Evolutionary conservation across 108 stramenopile species (phyloP), one percentile per base, ranked within the genome.

Genomic region (Thalassiosira profunda): DNA sequence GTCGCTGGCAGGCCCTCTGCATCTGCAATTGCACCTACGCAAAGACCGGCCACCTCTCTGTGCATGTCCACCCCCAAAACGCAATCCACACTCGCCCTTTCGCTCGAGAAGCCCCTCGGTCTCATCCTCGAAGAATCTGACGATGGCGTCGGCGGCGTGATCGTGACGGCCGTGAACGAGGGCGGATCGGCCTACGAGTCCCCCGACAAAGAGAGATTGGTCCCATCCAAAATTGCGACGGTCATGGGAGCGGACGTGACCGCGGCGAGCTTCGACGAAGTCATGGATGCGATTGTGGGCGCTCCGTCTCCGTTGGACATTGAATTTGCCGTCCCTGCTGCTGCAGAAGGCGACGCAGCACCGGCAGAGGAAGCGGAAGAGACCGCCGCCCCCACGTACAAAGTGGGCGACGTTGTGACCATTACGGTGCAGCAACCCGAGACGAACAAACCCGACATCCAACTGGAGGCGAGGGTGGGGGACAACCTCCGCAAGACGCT

Each of bases 91-190:
- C 70, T 82, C 5, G 51, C 80, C 0, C 45, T 84, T 31, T 44
- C 70, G 21, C 69, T 87, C 10, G 63, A 67, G 40, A 93, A 93
- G 46, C 91, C 91, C 45, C 70, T 93, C 9, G 91, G 91, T 11
- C 70, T 93, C 29, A 79, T 93, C 31, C 73, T 93, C 18, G 91
- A 93, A 65, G 91, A 89, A 73, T 67, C 84, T 34, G 82, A 83
- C 40, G 84, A 87, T 56, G 67, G 76, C 18, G 59, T 42, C 17
- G 21, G 26, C 8, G 31, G 92, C 31, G 92, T 89, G n/a, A 72
- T 76, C 15, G 86, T 93, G 0, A 36, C 66, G 41, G 75, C 79
- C 53, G 55, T 93, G 2, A 73, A 80, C 14, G 86, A 88, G 26
- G 86, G 63, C 4, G 92, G 92, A 46, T 86, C 87, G 0, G 88